Conservation (phyloP, 495 filamentous ascomycete genomes). For the Platismatia glauca region DNA sequence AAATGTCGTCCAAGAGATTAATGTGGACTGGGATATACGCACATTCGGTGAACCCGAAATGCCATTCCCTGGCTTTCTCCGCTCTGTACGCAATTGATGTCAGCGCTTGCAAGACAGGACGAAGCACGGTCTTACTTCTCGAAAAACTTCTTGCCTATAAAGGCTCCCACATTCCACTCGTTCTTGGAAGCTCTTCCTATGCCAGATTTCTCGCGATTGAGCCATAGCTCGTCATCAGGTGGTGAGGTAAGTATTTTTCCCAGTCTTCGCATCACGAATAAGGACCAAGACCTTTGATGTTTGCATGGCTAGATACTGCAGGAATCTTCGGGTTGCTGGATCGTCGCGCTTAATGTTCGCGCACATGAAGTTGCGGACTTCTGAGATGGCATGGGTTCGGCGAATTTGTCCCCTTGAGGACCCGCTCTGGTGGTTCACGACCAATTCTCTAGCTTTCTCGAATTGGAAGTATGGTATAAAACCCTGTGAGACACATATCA, state of each 20-base stretch:
- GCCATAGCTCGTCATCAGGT: slow-evolving; percentile 37
- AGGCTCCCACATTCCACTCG: slow-evolving; percentile 27
- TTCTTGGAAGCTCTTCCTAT: slow-evolving; percentile 36
- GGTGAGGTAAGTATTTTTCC: slow-evolving; percentile 37
- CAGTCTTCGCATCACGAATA: slow-evolving; percentile 42
- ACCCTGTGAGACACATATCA: slow-evolving; percentile 23
- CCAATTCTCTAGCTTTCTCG: slow-evolving; percentile 27
- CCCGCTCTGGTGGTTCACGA: slow-evolving; percentile 28
- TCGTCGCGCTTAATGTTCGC: slow-evolving; percentile 44
- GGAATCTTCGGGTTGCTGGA: slow-evolving; percentile 39
- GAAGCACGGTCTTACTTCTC: slow-evolving; percentile 34
- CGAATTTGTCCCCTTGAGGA: slow-evolving; percentile 25
- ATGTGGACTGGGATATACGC: neutral
- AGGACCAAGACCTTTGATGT: slow-evolving; percentile 34
- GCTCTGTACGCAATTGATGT: neutral
- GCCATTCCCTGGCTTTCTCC: slow-evolving; percentile 35
- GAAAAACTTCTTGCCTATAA: slow-evolving; percentile 18
- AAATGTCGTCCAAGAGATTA: neutral
- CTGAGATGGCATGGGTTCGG: slow-evolving; percentile 32
- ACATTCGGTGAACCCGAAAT: slow-evolving; percentile 39
- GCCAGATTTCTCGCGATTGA: slow-evolving; percentile 36
- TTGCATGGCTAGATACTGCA: slow-evolving; percentile 41
- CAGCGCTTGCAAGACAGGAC: slow-evolving; percentile 13
- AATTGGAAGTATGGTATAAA: slow-evolving; percentile 38
- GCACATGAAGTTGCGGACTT: slow-evolving; percentile 43